phyloP scores from a whole-genome alignment of 352 stramenopile species.

The Pythium phragmiticola region DNA sequence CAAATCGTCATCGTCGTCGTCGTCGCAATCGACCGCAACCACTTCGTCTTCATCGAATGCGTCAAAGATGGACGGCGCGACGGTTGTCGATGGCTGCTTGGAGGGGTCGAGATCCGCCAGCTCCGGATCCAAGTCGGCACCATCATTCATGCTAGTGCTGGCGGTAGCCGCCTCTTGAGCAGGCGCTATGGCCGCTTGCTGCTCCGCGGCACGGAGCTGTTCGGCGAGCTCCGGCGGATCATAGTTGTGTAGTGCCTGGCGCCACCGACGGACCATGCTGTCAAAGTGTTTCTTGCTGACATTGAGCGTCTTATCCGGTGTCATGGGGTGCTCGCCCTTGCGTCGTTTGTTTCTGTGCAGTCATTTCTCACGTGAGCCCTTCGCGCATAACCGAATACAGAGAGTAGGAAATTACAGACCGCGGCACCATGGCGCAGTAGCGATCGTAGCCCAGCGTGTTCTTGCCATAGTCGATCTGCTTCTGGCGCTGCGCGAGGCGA shows the following conservation, averaged over 20 bases:
- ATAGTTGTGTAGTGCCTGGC: slow-evolving; percentile 78
- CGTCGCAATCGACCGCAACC: slow-evolving; percentile 33
- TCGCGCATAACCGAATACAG: neutral
- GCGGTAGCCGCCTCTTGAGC: neutral
- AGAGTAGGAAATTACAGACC: slow-evolving; percentile 25
- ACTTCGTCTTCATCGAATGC: slow-evolving; percentile 66
- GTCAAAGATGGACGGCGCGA: slow-evolving; percentile 59
- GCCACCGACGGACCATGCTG: slow-evolving; percentile 70
- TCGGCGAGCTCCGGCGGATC: slow-evolving; percentile 64
- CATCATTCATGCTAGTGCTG: neutral
- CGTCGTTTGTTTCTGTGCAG: slow-evolving; percentile 42
- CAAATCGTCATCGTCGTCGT: slow-evolving; percentile 69
- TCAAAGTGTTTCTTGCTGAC: slow-evolving; percentile 87
- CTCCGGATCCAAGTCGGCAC: slow-evolving; percentile 20
- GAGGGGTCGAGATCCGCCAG: slow-evolving; percentile 30
- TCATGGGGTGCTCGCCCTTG: slow-evolving; percentile 61
- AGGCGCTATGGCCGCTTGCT: neutral
- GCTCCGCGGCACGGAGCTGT: slow-evolving; percentile 14
- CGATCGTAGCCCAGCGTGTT: slow-evolving; percentile 91
- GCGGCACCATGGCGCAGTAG: slow-evolving; percentile 69
- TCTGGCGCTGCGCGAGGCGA: slow-evolving; percentile 86
- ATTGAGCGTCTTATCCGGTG: slow-evolving; percentile 71
- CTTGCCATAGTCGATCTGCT: slow-evolving; percentile 92
- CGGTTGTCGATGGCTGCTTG: slow-evolving; percentile 5
- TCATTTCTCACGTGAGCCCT: neutral